Evolutionary conservation across 768 basidiomycete genomes (phyloP), one percentile per base, ranked within the genome.

Genomic region (Megacollybia marginata): DNA sequence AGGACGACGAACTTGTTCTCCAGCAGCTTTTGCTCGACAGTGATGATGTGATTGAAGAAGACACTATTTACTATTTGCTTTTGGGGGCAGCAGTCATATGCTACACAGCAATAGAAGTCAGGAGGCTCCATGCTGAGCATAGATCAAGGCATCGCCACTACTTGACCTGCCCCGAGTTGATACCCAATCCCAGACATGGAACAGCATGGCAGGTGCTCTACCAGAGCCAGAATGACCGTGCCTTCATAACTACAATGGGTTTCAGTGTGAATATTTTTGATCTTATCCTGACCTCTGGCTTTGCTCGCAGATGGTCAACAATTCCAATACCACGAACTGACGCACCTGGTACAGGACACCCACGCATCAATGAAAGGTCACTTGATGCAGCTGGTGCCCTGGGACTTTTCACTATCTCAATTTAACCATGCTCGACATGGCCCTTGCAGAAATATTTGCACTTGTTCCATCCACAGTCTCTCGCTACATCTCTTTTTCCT

Each of bases 321-420:
- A 8, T 8, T 8, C 13, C 8, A 5, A 13, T 40, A 15, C 18
- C 15, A 13, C 13, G 5, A 40, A 18, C 13, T 40, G 38, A 15
- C 8, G 18, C 5, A 15, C 38, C 38, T 40, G 38, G 18, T 40
- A 18, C 38, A 5, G 36, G 45, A 6, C 7, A 8, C 0, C 63
- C 70, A 20, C 56, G 62, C 1, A 61, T 60, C 9, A 50, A 42
- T 1, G 28, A 49, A 0, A 45, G 66, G 4, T 75, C 70, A 8
- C 57, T 72, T 12, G 58, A 69, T 59, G 65, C 68, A 11, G 56
- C 56, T n/a, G 69, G 73, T 36, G 73, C 64, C 0, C 60, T 77
- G 5, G 69, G 73, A 48, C 65, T 2, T 60, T 75, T 0, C 70
- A 74, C 47, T 73, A 60, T 16, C 61, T 75, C 8, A 61, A 59